Conservation (phyloP, 768 basidiomycete genomes). For the Kondoa malvinella region DNA sequence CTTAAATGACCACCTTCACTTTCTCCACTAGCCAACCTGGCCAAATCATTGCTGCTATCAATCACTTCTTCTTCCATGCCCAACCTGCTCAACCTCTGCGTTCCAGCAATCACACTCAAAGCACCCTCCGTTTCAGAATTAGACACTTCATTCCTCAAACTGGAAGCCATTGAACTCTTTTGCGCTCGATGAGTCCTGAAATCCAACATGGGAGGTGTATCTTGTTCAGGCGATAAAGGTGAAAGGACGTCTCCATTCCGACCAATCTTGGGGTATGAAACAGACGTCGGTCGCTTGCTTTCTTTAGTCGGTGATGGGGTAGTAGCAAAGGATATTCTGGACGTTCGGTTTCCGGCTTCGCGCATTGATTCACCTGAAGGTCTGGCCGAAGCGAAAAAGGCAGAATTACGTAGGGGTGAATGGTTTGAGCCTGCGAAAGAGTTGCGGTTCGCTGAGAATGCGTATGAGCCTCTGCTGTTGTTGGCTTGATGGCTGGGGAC, state of each 20-base stretch:
- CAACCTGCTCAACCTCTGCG: not conserved
- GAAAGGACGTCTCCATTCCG: slow-evolving; percentile 1
- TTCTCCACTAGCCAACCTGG: not conserved
- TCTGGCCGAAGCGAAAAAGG: not conserved
- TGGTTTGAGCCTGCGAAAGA: not conserved
- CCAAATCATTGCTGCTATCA: not conserved
- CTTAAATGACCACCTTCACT: not conserved
- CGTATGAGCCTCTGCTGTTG: not conserved
- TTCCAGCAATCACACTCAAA: not conserved
- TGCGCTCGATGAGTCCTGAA: not conserved
- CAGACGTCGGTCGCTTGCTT: not conserved
- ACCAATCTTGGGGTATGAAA: slow-evolving; percentile 5
- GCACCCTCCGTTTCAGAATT: not conserved
- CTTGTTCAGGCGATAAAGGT: slow-evolving; percentile 6
- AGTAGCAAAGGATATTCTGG: not conserved
- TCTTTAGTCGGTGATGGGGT: not conserved
- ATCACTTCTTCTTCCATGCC: not conserved
- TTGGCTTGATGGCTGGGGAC: not conserved
- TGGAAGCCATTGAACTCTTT: not conserved
- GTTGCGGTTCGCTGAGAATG: not conserved
- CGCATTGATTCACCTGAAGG: not conserved
- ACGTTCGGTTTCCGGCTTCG: not conserved
- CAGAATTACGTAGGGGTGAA: not conserved
- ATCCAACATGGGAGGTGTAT: not conserved
- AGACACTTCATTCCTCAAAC: not conserved